phyloP scores from a whole-genome alignment of 2,329 filamentous ascomycete species.

The Penicillium decumbens region DNA sequence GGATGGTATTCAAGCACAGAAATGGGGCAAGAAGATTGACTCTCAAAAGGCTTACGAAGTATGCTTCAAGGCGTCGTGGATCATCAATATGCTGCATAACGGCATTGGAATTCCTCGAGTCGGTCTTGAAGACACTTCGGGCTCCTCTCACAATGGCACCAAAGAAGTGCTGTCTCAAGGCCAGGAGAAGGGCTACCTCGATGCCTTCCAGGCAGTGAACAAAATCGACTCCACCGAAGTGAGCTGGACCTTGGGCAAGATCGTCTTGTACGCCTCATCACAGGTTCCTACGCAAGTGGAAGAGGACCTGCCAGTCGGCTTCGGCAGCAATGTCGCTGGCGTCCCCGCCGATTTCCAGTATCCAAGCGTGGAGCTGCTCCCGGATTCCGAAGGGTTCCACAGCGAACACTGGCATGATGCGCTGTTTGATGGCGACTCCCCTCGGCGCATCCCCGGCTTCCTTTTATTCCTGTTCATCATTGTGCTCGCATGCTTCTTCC shows the following conservation, averaged over 20 bases:
- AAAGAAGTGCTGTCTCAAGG: slow-evolving; percentile 64
- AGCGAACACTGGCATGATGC: slow-evolving; percentile 56
- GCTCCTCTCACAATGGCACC: slow-evolving; percentile 62
- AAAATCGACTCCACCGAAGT: slow-evolving; percentile 89
- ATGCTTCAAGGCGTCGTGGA: slow-evolving; percentile 97
- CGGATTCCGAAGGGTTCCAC: slow-evolving; percentile 29
- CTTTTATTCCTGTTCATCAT: slow-evolving; percentile 73
- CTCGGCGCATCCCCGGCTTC: slow-evolving; percentile 67
- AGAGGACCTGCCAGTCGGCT: slow-evolving; percentile 72
- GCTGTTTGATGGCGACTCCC: slow-evolving; percentile 62
- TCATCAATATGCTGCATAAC: slow-evolving; percentile 93
- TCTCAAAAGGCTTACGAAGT: slow-evolving; percentile 73
- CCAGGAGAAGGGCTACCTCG: slow-evolving; percentile 69
- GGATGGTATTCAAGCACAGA: slow-evolving; percentile 57
- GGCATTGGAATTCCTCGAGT: slow-evolving; percentile 89
- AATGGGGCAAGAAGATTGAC: slow-evolving; percentile 72
- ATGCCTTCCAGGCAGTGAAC: slow-evolving; percentile 87
- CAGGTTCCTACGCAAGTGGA: slow-evolving; percentile 66
- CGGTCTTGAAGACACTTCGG: slow-evolving; percentile 62
- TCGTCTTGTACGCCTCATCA: slow-evolving; percentile 88
- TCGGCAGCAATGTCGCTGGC: slow-evolving; percentile 73
- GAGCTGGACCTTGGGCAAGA: slow-evolving; percentile 95
- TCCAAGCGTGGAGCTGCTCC: slow-evolving; percentile 48
- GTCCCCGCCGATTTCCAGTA: slow-evolving; percentile 77
- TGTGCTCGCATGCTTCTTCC: slow-evolving; percentile 63